These are phyloP conservation scores for Arachnomyces sp. DNA, from an alignment of 2,329 filamentous ascomycete species.

Conservation along the genomic window DNA sequence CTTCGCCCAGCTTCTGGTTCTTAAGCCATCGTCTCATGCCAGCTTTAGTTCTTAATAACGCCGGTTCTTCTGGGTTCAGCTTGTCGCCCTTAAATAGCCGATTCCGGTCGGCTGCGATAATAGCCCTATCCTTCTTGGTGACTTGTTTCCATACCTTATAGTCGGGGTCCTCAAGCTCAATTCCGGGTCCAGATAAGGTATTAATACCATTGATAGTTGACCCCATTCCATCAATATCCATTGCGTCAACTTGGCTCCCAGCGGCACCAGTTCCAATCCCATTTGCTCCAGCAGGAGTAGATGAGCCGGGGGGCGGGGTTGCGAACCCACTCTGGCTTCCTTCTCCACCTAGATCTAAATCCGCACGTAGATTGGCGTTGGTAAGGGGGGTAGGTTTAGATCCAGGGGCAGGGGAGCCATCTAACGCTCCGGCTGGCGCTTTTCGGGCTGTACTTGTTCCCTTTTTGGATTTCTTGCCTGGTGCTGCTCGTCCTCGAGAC, in stretches of 20 bases:
- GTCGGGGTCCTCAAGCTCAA: slow-evolving; percentile 77
- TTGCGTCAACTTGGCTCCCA: slow-evolving; percentile 70
- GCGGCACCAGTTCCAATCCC: slow-evolving; percentile 52
- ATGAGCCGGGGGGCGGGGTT: slow-evolving; percentile 70
- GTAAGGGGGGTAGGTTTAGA: slow-evolving; percentile 41
- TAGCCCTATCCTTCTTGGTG: slow-evolving; percentile 89
- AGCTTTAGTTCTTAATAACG: slow-evolving; percentile 72
- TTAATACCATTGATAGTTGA: slow-evolving; percentile 43
- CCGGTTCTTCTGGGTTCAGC: slow-evolving; percentile 80
- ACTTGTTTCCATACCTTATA: slow-evolving; percentile 99
- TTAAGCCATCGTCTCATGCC: slow-evolving; percentile 85
- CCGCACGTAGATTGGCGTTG: slow-evolving; percentile 50
- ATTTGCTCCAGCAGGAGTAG: slow-evolving; percentile 67
- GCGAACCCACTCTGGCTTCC: slow-evolving; percentile 75
- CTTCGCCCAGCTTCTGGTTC: slow-evolving; percentile 64
- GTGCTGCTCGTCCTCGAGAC: slow-evolving; percentile 82
- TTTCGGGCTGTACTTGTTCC: slow-evolving; percentile 59
- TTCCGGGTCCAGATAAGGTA: slow-evolving; percentile 62
- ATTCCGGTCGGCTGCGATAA: slow-evolving; percentile 76
- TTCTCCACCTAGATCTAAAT: slow-evolving; percentile 68
- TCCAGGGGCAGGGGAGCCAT: slow-evolving; percentile 64
- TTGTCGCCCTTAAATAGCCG: slow-evolving; percentile 78
- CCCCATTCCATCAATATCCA: slow-evolving; percentile 76
- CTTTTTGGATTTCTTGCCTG: slow-evolving; percentile 69
- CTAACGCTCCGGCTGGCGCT: slow-evolving; percentile 63